phyloP scores from a whole-genome alignment of 805 yeast species.

The Candida nitratophila region DNA sequence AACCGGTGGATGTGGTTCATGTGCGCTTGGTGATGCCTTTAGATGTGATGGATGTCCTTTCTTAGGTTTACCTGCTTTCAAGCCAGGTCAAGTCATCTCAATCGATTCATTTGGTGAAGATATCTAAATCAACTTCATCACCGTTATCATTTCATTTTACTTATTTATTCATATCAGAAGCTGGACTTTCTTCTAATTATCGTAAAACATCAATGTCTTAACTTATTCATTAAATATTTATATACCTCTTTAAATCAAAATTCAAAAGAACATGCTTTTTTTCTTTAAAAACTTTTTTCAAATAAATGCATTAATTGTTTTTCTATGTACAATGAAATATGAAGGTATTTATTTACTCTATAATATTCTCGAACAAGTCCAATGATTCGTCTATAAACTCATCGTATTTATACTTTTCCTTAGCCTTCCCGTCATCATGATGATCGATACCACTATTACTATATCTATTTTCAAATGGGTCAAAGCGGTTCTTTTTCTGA shows the following conservation, averaged over 20 bases:
- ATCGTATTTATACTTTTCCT: background rate
- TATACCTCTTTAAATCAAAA: no score
- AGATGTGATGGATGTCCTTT: conserved; percentile 98
- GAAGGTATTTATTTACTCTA: no score
- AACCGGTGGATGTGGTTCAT: conserved; percentile 95
- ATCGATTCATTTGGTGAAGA: conserved; percentile 75
- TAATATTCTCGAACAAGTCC: background rate
- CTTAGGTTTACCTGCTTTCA: conserved; percentile 94
- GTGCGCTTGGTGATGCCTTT: conserved; percentile 96
- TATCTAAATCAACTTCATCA: conserved; percentile 36
- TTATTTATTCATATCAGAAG: no score
- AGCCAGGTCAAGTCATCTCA: conserved; percentile 89
- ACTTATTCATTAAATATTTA: no score
- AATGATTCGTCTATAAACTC: background rate
- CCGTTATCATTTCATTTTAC: background rate
- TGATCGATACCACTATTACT: background rate
- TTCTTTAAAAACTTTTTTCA: no score
- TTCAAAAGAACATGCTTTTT: no score
- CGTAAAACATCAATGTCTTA: no score
- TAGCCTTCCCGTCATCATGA: background rate
- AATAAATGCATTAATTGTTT: no score
- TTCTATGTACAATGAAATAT: no score
- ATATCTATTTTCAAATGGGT: background rate
- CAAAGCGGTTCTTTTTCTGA: no score
- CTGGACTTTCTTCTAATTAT: no score